Conservation (phyloP, 257 asterid genomes). For the Cruciata laevipes region DNA sequence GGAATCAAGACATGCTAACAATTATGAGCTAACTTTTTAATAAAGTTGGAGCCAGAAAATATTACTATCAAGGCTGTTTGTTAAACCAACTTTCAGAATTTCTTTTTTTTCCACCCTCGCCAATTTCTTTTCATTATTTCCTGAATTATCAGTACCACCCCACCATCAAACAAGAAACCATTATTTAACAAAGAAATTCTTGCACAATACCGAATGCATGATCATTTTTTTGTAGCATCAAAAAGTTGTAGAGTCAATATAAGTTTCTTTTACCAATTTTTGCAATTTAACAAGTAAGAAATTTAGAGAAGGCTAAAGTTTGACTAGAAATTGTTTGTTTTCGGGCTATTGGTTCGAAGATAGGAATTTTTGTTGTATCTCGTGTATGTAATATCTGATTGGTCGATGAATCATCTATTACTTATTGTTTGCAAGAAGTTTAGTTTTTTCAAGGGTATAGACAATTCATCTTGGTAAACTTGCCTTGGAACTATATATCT, state of each 20-base stretch:
- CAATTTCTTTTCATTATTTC: background rate
- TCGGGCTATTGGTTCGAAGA: too few species aligned
- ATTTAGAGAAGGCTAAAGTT: too few species aligned
- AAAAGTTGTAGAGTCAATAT: too few species aligned
- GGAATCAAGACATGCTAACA: background rate
- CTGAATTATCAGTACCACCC: background rate
- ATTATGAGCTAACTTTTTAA: constrained; percentile 1
- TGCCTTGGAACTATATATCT: too few species aligned
- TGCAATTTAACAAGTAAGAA: too few species aligned
- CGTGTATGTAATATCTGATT: background rate
- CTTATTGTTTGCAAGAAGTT: background rate
- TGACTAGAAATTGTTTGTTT: too few species aligned
- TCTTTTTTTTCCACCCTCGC: background rate
- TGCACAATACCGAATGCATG: constrained; percentile 49
- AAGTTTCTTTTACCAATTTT: too few species aligned
- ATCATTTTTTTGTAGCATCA: too few species aligned
- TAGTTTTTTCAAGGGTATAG: background rate
- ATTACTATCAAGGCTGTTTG: background rate
- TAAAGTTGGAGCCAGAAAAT: background rate
- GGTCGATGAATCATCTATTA: background rate
- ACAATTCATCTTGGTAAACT: too few species aligned
- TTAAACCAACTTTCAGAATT: background rate
- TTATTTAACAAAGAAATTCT: background rate
- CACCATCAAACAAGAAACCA: background rate
- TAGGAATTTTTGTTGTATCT: too few species aligned